Evolutionary conservation across 371 early-diverging fungal species (phyloP).

Genomic region (Mortierella sp.): DNA sequence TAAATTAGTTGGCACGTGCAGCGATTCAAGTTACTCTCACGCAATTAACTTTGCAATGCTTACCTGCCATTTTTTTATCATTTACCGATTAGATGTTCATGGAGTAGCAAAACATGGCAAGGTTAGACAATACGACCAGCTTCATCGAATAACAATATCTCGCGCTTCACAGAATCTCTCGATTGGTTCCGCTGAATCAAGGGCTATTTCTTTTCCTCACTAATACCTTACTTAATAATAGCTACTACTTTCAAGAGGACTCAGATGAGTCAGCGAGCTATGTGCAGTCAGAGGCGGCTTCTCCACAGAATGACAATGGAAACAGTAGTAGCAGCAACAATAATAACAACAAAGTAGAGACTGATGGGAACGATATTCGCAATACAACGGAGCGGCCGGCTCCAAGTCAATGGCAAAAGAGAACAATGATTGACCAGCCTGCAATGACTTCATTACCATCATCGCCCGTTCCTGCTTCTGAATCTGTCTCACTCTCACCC

Average conservation of each 20-base stretch:
- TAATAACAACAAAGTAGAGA: neutral
- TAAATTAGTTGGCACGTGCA: no score
- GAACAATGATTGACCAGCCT: neutral
- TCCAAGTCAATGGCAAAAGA: neutral
- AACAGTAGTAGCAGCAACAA: neutral
- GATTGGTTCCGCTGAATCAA: neutral
- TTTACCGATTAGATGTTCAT: neutral
- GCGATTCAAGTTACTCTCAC: no score
- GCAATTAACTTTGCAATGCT: no score
- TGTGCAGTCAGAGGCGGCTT: conserved; percentile 11
- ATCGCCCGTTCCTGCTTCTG: neutral
- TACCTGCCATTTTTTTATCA: neutral
- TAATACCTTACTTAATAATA: conserved; percentile 1
- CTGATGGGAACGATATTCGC: neutral
- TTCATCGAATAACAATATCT: neutral
- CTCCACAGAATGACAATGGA: neutral
- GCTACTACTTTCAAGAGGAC: conserved; percentile 53
- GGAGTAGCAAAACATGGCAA: conserved; percentile 18
- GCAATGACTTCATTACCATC: conserved; percentile 1
- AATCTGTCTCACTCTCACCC: neutral
- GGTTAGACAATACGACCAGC: conserved; percentile 5
- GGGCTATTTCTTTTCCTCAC: neutral
- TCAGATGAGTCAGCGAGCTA: conserved; percentile 36
- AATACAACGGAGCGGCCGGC: conserved; percentile 4
- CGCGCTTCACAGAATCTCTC: neutral